phyloP scores from a whole-genome alignment of 129 eudicot species.

The Glebionis coronaria region DNA sequence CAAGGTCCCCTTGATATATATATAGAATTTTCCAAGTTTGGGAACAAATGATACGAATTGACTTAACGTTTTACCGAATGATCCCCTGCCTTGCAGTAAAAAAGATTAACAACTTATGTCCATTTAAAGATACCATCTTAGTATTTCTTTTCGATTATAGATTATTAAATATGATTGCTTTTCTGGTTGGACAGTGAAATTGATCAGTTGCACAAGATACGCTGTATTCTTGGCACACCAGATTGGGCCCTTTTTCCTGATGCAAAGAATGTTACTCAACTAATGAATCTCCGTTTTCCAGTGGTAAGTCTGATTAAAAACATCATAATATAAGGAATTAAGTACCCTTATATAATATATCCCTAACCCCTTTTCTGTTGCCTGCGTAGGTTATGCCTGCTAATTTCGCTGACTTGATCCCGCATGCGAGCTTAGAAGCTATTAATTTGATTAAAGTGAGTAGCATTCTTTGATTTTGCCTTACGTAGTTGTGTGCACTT shows the following conservation, averaged over 20 bases:
- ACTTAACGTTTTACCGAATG: not conserved
- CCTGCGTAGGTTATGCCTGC: slow-evolving; percentile 58
- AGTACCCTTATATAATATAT: too few relatives aligned
- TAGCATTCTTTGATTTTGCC: not conserved
- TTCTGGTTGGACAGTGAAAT: slow-evolving; percentile 70
- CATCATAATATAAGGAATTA: not conserved
- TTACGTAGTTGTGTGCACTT: slow-evolving; percentile 1
- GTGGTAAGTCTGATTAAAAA: slow-evolving; percentile 41
- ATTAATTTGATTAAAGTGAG: slow-evolving; percentile 77
- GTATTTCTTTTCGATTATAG: slow-evolving; percentile 3
- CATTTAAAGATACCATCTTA: not conserved
- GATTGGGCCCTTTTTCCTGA: slow-evolving; percentile 72
- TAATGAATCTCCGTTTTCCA: slow-evolving; percentile 50
- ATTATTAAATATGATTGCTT: slow-evolving; percentile 14
- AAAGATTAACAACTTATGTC: slow-evolving; percentile 1
- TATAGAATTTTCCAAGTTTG: not conserved
- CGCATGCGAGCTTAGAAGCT: slow-evolving; percentile 88
- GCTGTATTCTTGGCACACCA: slow-evolving; percentile 82
- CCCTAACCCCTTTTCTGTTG: not conserved
- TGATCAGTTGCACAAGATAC: slow-evolving; percentile 90
- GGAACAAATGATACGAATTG: not conserved
- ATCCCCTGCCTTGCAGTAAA: not conserved
- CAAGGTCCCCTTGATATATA: too few relatives aligned
- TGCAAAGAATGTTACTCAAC: slow-evolving; percentile 54
- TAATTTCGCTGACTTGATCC: slow-evolving; percentile 71